A percentile compares a stretch with the other conserved stretches of the same genome.
Conservation (phyloP, 306 rosid species). For the Erythrophleum fordii region DNA sequence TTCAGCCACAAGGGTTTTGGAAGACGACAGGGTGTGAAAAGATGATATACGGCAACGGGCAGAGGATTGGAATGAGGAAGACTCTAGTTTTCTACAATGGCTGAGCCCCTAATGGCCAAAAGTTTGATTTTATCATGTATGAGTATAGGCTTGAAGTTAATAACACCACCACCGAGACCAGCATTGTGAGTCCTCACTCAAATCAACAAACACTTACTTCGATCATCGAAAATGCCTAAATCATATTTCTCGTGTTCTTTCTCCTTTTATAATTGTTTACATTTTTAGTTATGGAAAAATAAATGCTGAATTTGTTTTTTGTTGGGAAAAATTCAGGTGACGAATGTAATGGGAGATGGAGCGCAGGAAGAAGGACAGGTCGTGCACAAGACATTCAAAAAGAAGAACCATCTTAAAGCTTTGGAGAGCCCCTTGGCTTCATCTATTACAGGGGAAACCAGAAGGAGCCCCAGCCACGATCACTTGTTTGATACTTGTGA, state of each 20-base stretch:
- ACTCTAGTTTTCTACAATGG: conserved; percentile 94
- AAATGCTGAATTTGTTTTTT: neutral
- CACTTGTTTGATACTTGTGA: conserved; percentile 57
- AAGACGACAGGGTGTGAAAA: conserved; percentile 97
- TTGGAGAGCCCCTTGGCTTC: conserved; percentile 60
- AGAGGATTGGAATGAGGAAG: conserved; percentile 92
- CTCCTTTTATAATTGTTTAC: neutral
- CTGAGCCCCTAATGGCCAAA: conserved; percentile 92
- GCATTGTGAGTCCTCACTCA: conserved; percentile 55
- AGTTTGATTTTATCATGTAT: conserved; percentile 98
- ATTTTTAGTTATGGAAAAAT: neutral
- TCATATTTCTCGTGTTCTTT: neutral
- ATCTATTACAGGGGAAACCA: conserved; percentile 44
- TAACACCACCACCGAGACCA: conserved; percentile 40
- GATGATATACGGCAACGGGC: conserved; percentile 67
- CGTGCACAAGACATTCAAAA: conserved; percentile 92
- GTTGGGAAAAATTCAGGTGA: conserved; percentile 38
- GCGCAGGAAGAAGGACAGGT: conserved; percentile 94
- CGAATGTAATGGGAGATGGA: conserved; percentile 64
- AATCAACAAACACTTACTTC: neutral
- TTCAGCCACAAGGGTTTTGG: conserved; percentile 99
- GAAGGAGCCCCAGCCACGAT: conserved; percentile 32
- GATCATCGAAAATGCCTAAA: neutral
- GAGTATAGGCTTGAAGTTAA: conserved; percentile 87
- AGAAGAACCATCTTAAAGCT: conserved; percentile 82